Conservation (phyloP, 2,329 filamentous ascomycete species). For the Lizonia empirigonia region DNA sequence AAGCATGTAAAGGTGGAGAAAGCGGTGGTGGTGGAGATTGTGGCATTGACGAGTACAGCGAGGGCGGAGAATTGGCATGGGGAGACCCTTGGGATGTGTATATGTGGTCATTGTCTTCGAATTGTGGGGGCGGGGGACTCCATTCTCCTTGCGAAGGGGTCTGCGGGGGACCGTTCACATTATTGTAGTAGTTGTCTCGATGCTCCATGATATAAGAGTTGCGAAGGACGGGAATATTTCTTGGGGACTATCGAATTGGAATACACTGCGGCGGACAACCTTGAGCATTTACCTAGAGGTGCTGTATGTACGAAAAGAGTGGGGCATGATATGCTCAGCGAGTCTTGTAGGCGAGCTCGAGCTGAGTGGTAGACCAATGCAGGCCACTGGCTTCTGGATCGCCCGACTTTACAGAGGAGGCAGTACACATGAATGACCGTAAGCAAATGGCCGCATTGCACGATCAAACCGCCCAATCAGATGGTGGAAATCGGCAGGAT, state of each 20-base stretch:
- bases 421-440: conserved; percentile 20
- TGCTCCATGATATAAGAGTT: conserved; percentile 3
- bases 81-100: conserved; percentile 11
- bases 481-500: not conserved
- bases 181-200: conserved; percentile 3
- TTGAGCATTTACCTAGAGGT: conserved; percentile 2
- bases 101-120: conserved; percentile 28
- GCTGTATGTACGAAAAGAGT: not conserved
- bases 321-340: conserved; percentile 7
- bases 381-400: conserved; percentile 16
- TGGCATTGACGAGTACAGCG: conserved; percentile 10
- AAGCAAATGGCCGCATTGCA: conserved; percentile 22
- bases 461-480: conserved; percentile 18
- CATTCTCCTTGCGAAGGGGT: conserved; percentile 25
- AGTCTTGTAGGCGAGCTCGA: conserved; percentile 12
- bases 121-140: conserved; percentile 29
- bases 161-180: not conserved
- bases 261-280: not conserved
- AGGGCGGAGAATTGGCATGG: conserved; percentile 11
- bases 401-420: conserved; percentile 11
- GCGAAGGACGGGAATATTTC: not conserved
- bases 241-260: not conserved
- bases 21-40: conserved; percentile 23
- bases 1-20: conserved; percentile 22
- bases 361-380: conserved; percentile 18